Evolutionary conservation across 768 basidiomycete species (phyloP), one percentile per base, ranked within the genome.

Genomic region (Leccinum ochraceum): DNA sequence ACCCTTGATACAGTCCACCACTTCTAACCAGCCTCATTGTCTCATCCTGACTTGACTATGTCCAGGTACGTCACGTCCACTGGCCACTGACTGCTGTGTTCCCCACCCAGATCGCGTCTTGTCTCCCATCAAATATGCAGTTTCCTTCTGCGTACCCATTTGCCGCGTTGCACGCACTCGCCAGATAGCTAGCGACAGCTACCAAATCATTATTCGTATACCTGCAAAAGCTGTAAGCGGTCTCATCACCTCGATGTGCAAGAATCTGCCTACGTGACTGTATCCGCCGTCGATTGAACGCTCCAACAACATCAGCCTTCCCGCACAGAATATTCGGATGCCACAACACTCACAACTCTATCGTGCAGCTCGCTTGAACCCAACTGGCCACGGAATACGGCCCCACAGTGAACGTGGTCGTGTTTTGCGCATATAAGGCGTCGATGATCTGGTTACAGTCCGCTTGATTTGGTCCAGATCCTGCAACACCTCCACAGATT

Each of bases 401-500:
- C 10, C 6, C n/a, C 48, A 58, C 16, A 11, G 44, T 36, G 22
- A 63, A 51, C 48, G 37, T 58, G 3, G n/a, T 39, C 20, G 53
- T 34, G 20, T 10, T 11, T 20, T 53, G 32, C 22, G 44, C 34
- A 32, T 57, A 32, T 9, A 63, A 8, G 2, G 44, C n/a, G 36
- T 60, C 39, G 8, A 63, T 54, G 6, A 51, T 50, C 46, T 58
- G 55, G 26, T 51, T 54, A 4, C 56, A 58, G 48, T 63, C 61
- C n/a, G 9, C 56, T 32, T 59, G 56, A 59, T 55, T 63, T 6
- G 49, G 62, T 6, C 62, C 56, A 17, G 53, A 46, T 4, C 49
- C 49, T n/a, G 60, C 53, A 7, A 53, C 28, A 2, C 60, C 60
- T 14, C 9, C 32, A 24, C 60, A 59, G 3, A 39, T 50, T 26